Evolutionary conservation across 768 basidiomycete genomes (phyloP), one percentile per base, ranked within the genome.

Genomic region (Pisolithus orientalis): DNA sequence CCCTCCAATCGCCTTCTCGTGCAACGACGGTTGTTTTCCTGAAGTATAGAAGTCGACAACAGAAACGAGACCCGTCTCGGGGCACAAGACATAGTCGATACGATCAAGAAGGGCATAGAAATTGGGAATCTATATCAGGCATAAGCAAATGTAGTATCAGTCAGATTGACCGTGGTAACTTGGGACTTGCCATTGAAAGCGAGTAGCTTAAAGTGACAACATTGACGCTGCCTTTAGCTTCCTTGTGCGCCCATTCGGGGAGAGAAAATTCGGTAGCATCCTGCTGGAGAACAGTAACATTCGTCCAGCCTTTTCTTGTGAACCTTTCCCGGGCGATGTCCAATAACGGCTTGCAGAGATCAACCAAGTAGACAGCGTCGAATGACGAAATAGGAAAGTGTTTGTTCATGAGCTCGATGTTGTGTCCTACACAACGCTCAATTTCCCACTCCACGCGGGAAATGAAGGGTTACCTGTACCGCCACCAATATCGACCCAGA

Each of bases 401-500:
- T 57, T 75, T 77, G 65, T 84, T 74, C 86, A 87, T 87, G 53
- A 80, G 71, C 65, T 88, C 85, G 58, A 88, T 80, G 62, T 87
- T 88, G 70, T 81, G 81, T 6, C 82, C 81, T 70, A 24, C 44
- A 38, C 9, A 21, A 8, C 3, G 3, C 34, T 25, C 16, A 39
- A 38, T 55, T 14, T 63, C 58, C 56, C n/a, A 11, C 37, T 32
- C 29, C 24, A 39, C 5, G 50, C 32, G 29, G 34, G 8, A 24
- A 16, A 38, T 32, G 3, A 49, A 44, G 49, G 42, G 62, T 49
- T 40, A 76, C 79, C 80, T 11, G 87, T 88, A 27, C 86, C 87
- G 31, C 87, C 87, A 14, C 87, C 85, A 51, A 90, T 80, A 62
- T 90, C 87, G 16, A 90, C 75, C 87, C 87, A 90, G 13, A 90